Conservation (phyloP, 257 asterid genomes). For the Gynochthodes officinalis region DNA sequence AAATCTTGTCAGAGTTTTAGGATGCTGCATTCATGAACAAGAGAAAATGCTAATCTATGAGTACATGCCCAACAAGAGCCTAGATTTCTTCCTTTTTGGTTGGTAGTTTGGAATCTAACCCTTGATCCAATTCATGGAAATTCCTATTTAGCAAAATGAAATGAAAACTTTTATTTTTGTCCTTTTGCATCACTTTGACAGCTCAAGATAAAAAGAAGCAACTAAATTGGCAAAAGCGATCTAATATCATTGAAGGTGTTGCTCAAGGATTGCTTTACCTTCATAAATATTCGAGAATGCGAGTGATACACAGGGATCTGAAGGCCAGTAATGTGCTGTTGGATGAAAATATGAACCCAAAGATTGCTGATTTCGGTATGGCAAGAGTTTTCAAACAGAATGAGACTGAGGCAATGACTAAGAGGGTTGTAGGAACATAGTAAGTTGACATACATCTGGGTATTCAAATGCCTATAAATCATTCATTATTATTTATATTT, state of each 20-base stretch:
- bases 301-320: not conserved
- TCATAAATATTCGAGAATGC: not conserved
- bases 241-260: conserved; percentile 33
- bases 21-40: conserved; percentile 6
- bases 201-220: conserved; percentile 20
- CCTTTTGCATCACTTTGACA: conserved; percentile 15
- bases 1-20: conserved; percentile 51
- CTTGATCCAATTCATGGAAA: too few species aligned
- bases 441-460: conserved; percentile 22
- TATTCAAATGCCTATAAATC: not conserved
- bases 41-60: conserved; percentile 7
- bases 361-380: conserved; percentile 12
- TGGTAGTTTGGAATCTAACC: not conserved
- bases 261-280: conserved; percentile 1
- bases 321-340: conserved; percentile 10
- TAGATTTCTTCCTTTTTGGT: conserved; percentile 9
- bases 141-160: not conserved
- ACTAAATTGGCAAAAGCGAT: conserved; percentile 28
- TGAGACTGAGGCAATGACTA: conserved; percentile 43
- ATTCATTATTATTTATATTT: not conserved
- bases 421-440: conserved; percentile 58
- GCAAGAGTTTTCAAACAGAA: conserved; percentile 39
- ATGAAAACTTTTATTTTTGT: not conserved
- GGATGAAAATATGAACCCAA: conserved; percentile 6
- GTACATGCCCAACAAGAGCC: conserved; percentile 11